These are phyloP conservation scores for Acacia confusa DNA, from an alignment of 306 rosid species.

Conservation along the genomic window DNA sequence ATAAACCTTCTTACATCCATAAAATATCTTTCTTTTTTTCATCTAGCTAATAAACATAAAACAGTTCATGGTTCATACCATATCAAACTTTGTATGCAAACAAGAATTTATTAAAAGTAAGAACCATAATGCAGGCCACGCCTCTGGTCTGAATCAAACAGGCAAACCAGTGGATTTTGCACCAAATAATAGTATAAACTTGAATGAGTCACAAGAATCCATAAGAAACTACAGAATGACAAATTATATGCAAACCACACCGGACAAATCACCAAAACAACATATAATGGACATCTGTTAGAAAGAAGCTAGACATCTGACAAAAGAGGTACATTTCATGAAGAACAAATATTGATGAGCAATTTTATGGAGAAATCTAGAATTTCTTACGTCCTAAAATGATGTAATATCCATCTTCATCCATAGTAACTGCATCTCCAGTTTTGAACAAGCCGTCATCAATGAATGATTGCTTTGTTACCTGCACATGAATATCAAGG, in stretches of 20 bases:
- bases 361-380: conserved; percentile 22
- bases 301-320: background rate
- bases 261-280: background rate
- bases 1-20: background rate
- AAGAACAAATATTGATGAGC: background rate
- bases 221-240: background rate
- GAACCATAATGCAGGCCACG: background rate
- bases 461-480: conserved; percentile 71
- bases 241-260: background rate
- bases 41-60: background rate
- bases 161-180: background rate
- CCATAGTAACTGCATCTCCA: conserved; percentile 86
- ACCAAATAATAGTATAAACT: background rate
- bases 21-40: background rate
- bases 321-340: background rate
- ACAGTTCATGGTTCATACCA: background rate
- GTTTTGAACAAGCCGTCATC: conserved; percentile 88
- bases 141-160: background rate
- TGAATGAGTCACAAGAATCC: background rate
- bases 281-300: background rate
- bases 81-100: background rate
- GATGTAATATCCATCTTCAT: conserved; percentile 80
- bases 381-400: conserved; percentile 86
- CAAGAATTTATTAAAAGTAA: background rate
- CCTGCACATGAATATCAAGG: conserved; percentile 43